phyloP scores from a whole-genome alignment of 495 filamentous ascomycete genomes.

The Podospora australis region DNA sequence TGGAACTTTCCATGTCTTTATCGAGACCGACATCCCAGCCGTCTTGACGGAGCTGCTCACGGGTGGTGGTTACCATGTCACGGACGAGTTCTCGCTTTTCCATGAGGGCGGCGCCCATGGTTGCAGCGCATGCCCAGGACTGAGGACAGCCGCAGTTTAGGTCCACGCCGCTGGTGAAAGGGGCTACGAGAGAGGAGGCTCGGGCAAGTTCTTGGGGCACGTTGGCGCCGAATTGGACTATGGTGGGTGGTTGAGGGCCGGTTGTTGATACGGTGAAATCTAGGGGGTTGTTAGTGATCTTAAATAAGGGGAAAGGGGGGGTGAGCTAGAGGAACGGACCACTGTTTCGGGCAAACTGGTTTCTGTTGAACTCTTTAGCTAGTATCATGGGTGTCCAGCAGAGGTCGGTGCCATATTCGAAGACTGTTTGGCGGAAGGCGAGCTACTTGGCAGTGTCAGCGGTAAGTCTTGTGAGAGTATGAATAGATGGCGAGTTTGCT shows the following conservation, averaged over 20 bases:
- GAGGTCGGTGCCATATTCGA: slow-evolving; percentile 54
- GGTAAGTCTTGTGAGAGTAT: neutral
- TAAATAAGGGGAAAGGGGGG: neutral
- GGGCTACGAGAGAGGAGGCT: slow-evolving; percentile 52
- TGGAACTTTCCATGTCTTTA: slow-evolving; percentile 24
- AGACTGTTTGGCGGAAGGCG: slow-evolving; percentile 56
- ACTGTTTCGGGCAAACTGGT: slow-evolving; percentile 49
- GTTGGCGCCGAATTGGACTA: slow-evolving; percentile 58
- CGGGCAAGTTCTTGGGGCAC: slow-evolving; percentile 51
- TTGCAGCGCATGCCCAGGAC: slow-evolving; percentile 58
- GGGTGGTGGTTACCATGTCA: slow-evolving; percentile 50
- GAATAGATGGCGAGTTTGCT: neutral
- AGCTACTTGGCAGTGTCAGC: slow-evolving; percentile 30
- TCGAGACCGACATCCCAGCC: slow-evolving; percentile 39
- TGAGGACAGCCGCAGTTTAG: slow-evolving; percentile 67
- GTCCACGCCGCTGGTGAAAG: slow-evolving; percentile 56
- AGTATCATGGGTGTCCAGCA: slow-evolving; percentile 68
- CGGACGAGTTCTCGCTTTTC: slow-evolving; percentile 50
- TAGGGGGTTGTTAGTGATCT: slow-evolving; percentile 3
- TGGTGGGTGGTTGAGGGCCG: slow-evolving; percentile 48
- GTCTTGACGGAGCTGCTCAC: slow-evolving; percentile 35
- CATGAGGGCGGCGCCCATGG: slow-evolving; percentile 59
- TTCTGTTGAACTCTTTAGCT: slow-evolving; percentile 64
- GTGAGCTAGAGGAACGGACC: slow-evolving; percentile 33
- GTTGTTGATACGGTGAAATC: slow-evolving; percentile 33